Evolutionary conservation across 257 asterid genomes (phyloP).

Genomic region (Henckelia pumila): DNA sequence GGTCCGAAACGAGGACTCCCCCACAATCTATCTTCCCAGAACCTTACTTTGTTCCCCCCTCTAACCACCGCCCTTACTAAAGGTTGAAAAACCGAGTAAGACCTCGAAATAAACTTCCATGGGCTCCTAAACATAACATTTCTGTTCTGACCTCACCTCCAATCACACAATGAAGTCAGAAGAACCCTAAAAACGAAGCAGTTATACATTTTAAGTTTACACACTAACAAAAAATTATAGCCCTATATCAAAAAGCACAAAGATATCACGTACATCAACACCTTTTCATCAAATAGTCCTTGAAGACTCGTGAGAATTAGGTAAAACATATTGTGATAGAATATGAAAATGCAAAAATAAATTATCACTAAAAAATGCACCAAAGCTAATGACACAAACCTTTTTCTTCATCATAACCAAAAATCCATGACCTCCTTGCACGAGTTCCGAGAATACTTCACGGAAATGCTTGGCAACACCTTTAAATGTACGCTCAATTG

Average conservation of each 20-base stretch:
- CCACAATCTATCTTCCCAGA: too few species aligned
- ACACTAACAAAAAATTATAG: too few species aligned
- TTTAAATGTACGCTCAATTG: conserved; percentile 96
- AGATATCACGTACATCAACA: neutral
- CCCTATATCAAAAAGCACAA: neutral
- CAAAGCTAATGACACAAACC: conserved; percentile 43
- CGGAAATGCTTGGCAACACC: conserved; percentile 97
- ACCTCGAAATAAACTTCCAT: too few species aligned
- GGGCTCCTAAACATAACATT: too few species aligned
- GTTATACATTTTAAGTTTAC: too few species aligned
- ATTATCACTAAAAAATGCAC: conserved; percentile 3
- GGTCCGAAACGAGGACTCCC: too few species aligned
- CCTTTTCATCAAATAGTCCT: conserved; percentile 13
- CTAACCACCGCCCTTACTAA: too few species aligned
- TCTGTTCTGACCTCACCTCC: neutral
- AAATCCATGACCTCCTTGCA: conserved; percentile 97
- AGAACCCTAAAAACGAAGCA: neutral
- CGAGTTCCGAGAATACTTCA: conserved; percentile 95
- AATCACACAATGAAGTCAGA: neutral
- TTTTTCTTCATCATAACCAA: conserved; percentile 94
- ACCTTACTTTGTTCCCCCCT: too few species aligned
- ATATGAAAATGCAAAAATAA: conserved; percentile 10
- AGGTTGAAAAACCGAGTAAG: too few species aligned
- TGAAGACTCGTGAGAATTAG: conserved; percentile 1
- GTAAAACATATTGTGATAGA: conserved; percentile 16